Conservation (phyloP, 352 stramenopile genomes). For the Phytophthora europaea region DNA sequence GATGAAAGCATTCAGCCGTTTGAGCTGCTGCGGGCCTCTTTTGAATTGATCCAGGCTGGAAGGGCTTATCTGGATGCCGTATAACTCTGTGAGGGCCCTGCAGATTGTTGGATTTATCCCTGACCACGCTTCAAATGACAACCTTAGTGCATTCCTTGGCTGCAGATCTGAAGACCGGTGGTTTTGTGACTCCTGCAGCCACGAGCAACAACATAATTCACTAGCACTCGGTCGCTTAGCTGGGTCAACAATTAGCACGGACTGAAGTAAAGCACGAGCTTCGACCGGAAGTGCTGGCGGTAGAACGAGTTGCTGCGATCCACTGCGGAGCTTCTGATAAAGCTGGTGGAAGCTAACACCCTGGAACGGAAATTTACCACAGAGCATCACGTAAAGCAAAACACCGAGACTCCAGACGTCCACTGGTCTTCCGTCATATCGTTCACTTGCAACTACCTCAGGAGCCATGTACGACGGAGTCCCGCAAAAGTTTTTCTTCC, state of each 20-base stretch:
- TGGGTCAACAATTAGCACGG: constrained; percentile 57
- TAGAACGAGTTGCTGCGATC: constrained; percentile 39
- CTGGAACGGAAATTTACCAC: constrained; percentile 68
- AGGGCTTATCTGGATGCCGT: constrained; percentile 16
- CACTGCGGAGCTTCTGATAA: constrained; percentile 40
- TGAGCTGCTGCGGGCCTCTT: neutral
- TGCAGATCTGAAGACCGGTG: neutral
- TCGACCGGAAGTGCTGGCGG: constrained; percentile 42
- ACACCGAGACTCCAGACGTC: constrained; percentile 79
- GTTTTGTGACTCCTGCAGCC: constrained; percentile 28
- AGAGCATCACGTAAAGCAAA: constrained; percentile 76
- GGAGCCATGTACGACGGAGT: constrained; percentile 86
- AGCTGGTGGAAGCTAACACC: constrained; percentile 47
- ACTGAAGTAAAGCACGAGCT: constrained; percentile 55
- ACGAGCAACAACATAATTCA: constrained; percentile 50
- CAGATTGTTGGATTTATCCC: constrained; percentile 10
- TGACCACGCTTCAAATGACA: constrained; percentile 25
- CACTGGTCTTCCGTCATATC: constrained; percentile 67
- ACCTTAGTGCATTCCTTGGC: neutral
- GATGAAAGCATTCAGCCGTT: constrained; percentile 28
- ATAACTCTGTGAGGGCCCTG: constrained; percentile 26
- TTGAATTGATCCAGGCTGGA: neutral
- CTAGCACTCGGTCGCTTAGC: constrained; percentile 45
- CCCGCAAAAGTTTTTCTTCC: constrained; percentile 81
- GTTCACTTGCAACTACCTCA: constrained; percentile 64